A percentile compares a stretch with the other conserved stretches of the same genome.
Evolutionary conservation across 2,329 filamentous ascomycete species (phyloP).

Genomic region (Cucurbitaria berberidis): DNA sequence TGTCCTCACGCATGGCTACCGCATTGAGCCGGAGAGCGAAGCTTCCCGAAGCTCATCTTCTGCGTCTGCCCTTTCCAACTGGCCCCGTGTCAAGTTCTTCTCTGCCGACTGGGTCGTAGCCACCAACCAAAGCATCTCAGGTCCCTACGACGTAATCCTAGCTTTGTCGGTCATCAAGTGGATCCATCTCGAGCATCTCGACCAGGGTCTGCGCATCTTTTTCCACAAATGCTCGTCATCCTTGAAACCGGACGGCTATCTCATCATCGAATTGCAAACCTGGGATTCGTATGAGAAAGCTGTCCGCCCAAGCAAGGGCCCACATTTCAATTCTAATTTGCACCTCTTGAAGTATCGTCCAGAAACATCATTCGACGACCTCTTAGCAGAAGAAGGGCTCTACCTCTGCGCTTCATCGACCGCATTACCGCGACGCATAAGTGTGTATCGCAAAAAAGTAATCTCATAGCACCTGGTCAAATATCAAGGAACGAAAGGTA

Average conservation of each 20-base stretch:
- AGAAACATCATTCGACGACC: conserved; percentile 42
- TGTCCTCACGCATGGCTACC: conserved; percentile 42
- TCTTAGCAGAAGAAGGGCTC: conserved; percentile 37
- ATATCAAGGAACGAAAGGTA: background rate
- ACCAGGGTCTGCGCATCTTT: conserved; percentile 40
- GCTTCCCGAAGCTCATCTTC: conserved; percentile 16
- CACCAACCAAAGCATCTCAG: conserved; percentile 27
- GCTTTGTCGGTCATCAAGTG: conserved; percentile 50
- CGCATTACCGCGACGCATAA: conserved; percentile 41
- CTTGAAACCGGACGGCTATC: conserved; percentile 37
- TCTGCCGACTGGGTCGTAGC: conserved; percentile 43
- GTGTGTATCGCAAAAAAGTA: conserved; percentile 42
- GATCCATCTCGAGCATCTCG: conserved; percentile 48
- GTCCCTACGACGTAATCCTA: conserved; percentile 46
- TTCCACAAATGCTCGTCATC: conserved; percentile 41
- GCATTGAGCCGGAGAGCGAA: conserved; percentile 30
- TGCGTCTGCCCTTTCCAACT: conserved; percentile 21
- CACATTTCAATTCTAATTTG: conserved; percentile 40
- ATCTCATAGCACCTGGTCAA: background rate
- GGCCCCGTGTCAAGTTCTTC: conserved; percentile 40
- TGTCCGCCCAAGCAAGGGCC: conserved; percentile 39
- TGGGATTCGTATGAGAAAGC: conserved; percentile 49
- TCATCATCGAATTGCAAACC: conserved; percentile 44
- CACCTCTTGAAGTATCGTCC: conserved; percentile 37
- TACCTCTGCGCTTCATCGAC: conserved; percentile 36